phyloP scores from a whole-genome alignment of 2,329 filamentous ascomycete species.

The Claviceps sp. region DNA sequence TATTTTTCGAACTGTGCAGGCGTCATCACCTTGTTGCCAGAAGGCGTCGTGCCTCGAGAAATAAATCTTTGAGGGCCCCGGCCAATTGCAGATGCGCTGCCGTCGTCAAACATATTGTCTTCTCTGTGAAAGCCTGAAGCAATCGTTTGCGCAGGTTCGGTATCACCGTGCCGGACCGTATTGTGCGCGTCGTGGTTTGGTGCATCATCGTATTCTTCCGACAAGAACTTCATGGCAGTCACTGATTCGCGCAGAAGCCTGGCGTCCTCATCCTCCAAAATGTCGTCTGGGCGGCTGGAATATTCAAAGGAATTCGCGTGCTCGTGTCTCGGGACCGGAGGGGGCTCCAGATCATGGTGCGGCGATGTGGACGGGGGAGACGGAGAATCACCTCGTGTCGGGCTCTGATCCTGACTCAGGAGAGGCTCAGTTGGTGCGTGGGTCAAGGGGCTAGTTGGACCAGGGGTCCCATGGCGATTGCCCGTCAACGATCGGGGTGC shows the following conservation, averaged over 20 bases:
- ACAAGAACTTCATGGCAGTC: slow-evolving; percentile 33
- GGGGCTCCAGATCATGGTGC: slow-evolving; percentile 6
- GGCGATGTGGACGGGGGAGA: neutral
- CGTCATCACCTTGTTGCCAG: slow-evolving; percentile 73
- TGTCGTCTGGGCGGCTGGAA: slow-evolving; percentile 22
- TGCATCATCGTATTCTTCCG: slow-evolving; percentile 11
- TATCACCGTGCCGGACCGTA: slow-evolving; percentile 24
- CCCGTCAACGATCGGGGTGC: slow-evolving; percentile 33
- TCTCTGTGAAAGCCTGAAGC: slow-evolving; percentile 27
- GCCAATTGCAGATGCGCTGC: slow-evolving; percentile 24
- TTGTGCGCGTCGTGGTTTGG: slow-evolving; percentile 19
- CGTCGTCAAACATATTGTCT: slow-evolving; percentile 44
- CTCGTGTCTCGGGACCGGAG: slow-evolving; percentile 23
- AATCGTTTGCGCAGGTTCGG: slow-evolving; percentile 13
- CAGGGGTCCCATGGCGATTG: slow-evolving; percentile 28
- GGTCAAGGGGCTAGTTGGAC: slow-evolving; percentile 34
- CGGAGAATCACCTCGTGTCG: slow-evolving; percentile 26
- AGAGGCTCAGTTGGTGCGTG: slow-evolving; percentile 29
- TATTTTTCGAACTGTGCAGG: slow-evolving; percentile 77
- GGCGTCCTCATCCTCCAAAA: slow-evolving; percentile 38
- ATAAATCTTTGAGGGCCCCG: slow-evolving; percentile 19
- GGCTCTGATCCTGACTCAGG: slow-evolving; percentile 38
- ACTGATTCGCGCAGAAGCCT: slow-evolving; percentile 39
- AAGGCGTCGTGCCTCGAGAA: slow-evolving; percentile 23
- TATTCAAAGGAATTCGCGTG: slow-evolving; percentile 17